A percentile compares a stretch with the other conserved stretches of the same genome.
Conservation (phyloP, 78 protist species). For the Isochrysis galbana region DNA sequence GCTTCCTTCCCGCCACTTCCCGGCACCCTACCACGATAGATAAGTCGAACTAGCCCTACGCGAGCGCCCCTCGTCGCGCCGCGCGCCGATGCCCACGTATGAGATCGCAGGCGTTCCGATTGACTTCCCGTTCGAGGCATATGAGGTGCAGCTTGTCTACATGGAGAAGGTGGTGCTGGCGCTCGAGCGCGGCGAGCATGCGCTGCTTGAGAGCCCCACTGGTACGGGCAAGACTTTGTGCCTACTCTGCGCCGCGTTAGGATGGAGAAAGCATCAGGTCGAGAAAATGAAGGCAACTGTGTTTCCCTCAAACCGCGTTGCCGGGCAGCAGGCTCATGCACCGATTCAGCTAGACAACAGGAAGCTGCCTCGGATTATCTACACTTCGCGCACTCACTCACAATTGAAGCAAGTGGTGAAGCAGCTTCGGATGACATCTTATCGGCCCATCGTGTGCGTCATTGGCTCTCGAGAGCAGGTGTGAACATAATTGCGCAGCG, state of each 20-base stretch:
- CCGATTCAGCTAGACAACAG: background rate
- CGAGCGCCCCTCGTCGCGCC: no score
- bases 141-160: slow-evolving; percentile 52
- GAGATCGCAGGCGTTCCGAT: background rate
- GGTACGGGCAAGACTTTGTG: slow-evolving; percentile 98
- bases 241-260: slow-evolving; percentile 86
- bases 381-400: slow-evolving; percentile 92
- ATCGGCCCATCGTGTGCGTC: slow-evolving; percentile 45
- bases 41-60: no score
- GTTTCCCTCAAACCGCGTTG: no score
- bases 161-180: slow-evolving; percentile 65
- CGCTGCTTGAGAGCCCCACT: slow-evolving; percentile 90
- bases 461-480: slow-evolving; percentile 43
- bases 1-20: no score
- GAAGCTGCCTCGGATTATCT: slow-evolving; percentile 61
- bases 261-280: slow-evolving; percentile 66
- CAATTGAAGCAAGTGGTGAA: slow-evolving; percentile 91
- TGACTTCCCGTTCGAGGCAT: slow-evolving; percentile 54
- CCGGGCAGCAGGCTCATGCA: background rate
- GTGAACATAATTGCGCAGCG: no score
- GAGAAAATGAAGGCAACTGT: background rate
- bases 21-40: no score
- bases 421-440: slow-evolving; percentile 81
- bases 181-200: slow-evolving; percentile 54
- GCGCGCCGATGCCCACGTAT: background rate